Evolutionary conservation across 2,329 filamentous ascomycete genomes (phyloP).

Genomic region (Aspergillus eucalypticola): DNA sequence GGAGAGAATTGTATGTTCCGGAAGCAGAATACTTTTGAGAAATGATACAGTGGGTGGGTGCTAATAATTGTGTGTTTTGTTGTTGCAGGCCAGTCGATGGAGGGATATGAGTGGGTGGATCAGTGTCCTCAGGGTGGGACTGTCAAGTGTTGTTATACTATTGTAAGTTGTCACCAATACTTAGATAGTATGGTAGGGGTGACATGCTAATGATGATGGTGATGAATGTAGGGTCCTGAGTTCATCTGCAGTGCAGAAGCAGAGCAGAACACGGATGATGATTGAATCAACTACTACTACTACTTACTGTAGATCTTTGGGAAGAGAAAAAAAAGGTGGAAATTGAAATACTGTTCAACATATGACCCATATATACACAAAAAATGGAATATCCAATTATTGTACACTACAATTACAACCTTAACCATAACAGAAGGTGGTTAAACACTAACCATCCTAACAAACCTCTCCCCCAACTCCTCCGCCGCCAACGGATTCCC

Average conservation of each 20-base stretch:
- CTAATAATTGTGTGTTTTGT: conserved; percentile 12
- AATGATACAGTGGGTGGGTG: background rate
- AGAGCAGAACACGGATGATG: background rate
- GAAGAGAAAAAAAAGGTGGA: too few species aligned
- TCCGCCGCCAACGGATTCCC: conserved; percentile 37
- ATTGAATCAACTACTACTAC: background rate
- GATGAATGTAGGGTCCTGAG: too few species aligned
- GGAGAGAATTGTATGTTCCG: conserved; percentile 27
- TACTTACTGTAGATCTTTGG: background rate
- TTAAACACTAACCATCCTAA: conserved; percentile 34
- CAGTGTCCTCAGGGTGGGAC: conserved; percentile 24
- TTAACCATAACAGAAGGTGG: background rate
- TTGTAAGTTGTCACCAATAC: conserved; percentile 22
- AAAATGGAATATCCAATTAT: background rate
- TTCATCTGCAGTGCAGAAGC: background rate
- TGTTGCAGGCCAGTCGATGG: conserved; percentile 18
- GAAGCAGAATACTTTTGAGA: too few species aligned
- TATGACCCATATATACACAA: too few species aligned
- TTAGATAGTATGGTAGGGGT: too few species aligned
- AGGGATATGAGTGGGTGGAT: conserved; percentile 23
- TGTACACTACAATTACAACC: background rate
- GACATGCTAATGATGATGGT: too few species aligned
- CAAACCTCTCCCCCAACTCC: conserved; percentile 34
- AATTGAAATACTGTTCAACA: background rate
- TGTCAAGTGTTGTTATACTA: conserved; percentile 31